Base-by-base conservation (phyloP, 2,329 filamentous ascomycete genomes). In the Penicillium aurantiogriseum region DNA sequence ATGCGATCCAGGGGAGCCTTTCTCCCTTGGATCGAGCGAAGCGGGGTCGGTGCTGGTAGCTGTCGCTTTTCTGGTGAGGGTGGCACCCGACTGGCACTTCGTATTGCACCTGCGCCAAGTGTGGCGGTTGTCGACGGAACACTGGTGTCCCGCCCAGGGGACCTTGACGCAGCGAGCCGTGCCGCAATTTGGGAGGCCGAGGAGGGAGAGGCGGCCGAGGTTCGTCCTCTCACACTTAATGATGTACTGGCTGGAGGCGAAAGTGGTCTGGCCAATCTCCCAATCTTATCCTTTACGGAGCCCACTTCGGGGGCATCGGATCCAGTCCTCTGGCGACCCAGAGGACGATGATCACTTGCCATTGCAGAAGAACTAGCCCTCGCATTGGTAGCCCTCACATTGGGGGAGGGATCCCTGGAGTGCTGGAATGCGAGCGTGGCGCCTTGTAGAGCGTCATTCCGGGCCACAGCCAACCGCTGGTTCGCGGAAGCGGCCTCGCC, bases 201-300 rank as follows among this genome's bases (percentile, higher is more conserved):
- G 33, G 65, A 62, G 21, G 63, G 38, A 25, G 63, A 54, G 9
- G 62, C 51, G 17, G 54, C n/a, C 33, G 50, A 55, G 44, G 49
- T 45, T 27, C 57, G 61, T 43, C 54, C 63, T 51, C 56, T 62
- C n/a, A 31, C 31, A 43, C 21, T 31, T 36, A 11, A 21, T n/a
- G 17, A 13, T 44, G 58, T 51, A 25, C 55, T 56, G 52, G 48
- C 19, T 54, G 59, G 50, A 36, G 57, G 42, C 2, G 64, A 46
- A 13, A 63, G 62, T 25, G 65, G 63, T 50, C 62, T 64, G 25
- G 63, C 61, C 56, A 75, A 74, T 50, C 57, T 66, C 47, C 71
- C 71, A 48, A 77, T 74, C 57, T 71, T 76, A 57, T 75, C 72
- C 61, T 62, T 75, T 40, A 77, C 75, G 5, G 73, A 71, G 23